phyloP scores from a whole-genome alignment of 768 basidiomycete genomes.

The Mycena latifolia region DNA sequence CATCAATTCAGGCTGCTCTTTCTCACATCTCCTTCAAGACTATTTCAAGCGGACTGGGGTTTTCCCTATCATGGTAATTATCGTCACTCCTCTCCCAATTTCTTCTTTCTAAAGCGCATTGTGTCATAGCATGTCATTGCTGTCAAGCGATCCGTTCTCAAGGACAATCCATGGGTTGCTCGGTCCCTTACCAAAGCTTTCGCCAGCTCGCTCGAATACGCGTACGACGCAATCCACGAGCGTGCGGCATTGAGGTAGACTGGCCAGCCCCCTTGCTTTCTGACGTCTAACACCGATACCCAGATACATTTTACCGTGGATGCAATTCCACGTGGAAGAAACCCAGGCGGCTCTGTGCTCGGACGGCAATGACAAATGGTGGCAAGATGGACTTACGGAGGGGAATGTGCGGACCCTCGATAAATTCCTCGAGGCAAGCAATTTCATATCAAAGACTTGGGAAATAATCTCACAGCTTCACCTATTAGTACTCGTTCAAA shows the following conservation, averaged over 20 bases:
- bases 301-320: constrained; percentile 34
- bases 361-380: constrained; percentile 34
- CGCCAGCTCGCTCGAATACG: constrained; percentile 32
- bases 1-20: neutral
- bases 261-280: neutral
- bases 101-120: neutral
- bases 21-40: constrained; percentile 11
- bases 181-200: constrained; percentile 36
- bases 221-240: constrained; percentile 37
- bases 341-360: constrained; percentile 31
- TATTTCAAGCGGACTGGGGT: constrained; percentile 37
- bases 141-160: constrained; percentile 33
- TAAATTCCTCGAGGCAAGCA: constrained; percentile 32
- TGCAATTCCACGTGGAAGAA: constrained; percentile 37
- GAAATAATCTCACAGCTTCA: neutral
- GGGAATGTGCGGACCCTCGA: constrained; percentile 35
- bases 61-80: constrained; percentile 36
- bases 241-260: constrained; percentile 31
- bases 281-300: neutral
- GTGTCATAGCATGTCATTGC: constrained; percentile 28
- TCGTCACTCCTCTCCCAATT: neutral
- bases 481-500: constrained; percentile 26
- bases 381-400: constrained; percentile 36
- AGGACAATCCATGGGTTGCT: constrained; percentile 31
- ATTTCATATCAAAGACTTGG: neutral